Evolutionary conservation across 2,329 filamentous ascomycete species (phyloP).

Genomic region (Zymoseptoria tritici): DNA sequence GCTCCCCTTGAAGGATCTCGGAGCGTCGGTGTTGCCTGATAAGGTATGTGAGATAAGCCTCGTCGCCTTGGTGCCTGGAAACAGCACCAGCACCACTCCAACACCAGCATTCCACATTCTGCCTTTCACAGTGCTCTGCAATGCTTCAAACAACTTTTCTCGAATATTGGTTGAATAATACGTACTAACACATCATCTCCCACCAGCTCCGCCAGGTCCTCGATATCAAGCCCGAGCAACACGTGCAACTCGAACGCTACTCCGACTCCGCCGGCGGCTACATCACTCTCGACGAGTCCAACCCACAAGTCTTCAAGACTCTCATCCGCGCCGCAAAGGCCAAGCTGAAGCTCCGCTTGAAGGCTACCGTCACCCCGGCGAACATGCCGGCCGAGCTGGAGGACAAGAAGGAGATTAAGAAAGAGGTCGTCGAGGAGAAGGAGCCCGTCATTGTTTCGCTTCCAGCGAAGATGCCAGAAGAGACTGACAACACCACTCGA

Average conservation of each 20-base stretch:
- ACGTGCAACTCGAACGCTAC: constrained; percentile 77
- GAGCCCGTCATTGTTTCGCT: constrained; percentile 14
- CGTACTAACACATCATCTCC: not conserved
- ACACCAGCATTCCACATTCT: not conserved
- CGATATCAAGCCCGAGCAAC: constrained; percentile 53
- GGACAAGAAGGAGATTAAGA: constrained; percentile 11
- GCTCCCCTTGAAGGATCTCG: constrained; percentile 78
- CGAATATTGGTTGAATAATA: not conserved
- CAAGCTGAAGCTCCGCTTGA: constrained; percentile 92
- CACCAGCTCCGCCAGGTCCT: constrained; percentile 63
- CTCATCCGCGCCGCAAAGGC: constrained; percentile 94
- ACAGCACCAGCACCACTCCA: not conserved
- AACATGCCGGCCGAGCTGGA: constrained; percentile 11
- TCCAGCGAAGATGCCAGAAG: not conserved
- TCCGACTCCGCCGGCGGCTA: constrained; percentile 84
- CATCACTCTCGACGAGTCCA: constrained; percentile 68
- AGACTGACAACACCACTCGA: not conserved
- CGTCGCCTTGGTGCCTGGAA: constrained; percentile 1
- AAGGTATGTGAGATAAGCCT: constrained; percentile 59
- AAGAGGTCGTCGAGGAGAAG: constrained; percentile 13
- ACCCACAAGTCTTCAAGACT: constrained; percentile 86
- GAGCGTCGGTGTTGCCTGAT: constrained; percentile 62
- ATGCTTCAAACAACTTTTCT: constrained; percentile 2
- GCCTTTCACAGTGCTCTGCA: not conserved
- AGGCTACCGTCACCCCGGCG: constrained; percentile 28